Evolutionary conservation across 148 eudicot species (phyloP).

Genomic region (Chenopodium suecicum): DNA sequence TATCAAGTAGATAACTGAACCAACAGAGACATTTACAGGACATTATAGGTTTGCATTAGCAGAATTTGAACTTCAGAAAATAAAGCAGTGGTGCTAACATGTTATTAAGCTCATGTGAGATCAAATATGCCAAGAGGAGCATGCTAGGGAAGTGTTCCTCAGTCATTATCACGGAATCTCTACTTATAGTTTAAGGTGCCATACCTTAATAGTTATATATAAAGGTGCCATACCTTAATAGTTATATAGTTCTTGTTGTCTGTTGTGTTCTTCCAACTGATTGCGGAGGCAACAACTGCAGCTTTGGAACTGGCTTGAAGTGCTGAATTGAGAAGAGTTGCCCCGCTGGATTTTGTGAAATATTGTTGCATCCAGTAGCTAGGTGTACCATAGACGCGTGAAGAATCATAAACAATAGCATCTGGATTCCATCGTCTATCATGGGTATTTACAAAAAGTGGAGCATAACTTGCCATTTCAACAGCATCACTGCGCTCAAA

Average conservation of each 20-base stretch:
- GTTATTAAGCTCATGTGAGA: background rate
- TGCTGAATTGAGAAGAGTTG: constrained; percentile 53
- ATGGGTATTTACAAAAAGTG: constrained; percentile 73
- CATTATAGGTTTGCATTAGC: background rate
- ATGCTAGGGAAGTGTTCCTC: background rate
- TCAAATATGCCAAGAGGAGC: background rate
- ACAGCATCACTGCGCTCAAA: constrained; percentile 70
- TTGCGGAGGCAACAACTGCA: constrained; percentile 72
- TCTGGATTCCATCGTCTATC: constrained; percentile 82
- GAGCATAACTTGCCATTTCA: constrained; percentile 93
- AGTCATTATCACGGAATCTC: background rate
- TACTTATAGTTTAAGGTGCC: background rate
- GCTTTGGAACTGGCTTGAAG: constrained; percentile 45
- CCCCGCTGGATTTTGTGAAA: constrained; percentile 75
- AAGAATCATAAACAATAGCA: constrained; percentile 85
- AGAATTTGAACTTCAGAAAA: background rate
- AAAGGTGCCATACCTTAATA: constrained; percentile 52
- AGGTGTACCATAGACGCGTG: constrained; percentile 78
- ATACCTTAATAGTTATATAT: constrained; percentile 68
- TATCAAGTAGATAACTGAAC: background rate
- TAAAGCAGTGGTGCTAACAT: background rate
- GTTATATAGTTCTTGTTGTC: constrained; percentile 51
- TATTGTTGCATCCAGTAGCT: constrained; percentile 92
- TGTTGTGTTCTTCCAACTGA: constrained; percentile 52
- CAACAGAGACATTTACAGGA: background rate